A percentile compares a stretch with the other conserved stretches of the same genome.
These are phyloP conservation scores for Jatropha multifida DNA, from an alignment of 441 rosid genomes.

Conservation along the genomic window DNA sequence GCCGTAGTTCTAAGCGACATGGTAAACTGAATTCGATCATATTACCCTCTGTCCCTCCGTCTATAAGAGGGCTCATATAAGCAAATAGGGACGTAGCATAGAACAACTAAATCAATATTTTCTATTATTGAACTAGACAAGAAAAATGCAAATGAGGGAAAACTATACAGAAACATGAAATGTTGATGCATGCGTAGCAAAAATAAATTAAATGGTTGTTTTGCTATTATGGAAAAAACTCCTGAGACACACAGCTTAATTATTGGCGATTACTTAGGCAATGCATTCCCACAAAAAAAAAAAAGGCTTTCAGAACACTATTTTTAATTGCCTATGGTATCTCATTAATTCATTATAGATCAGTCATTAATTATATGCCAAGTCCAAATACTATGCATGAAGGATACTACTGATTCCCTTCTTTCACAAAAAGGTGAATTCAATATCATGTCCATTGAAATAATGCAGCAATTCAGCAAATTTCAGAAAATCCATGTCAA, in stretches of 20 bases:
- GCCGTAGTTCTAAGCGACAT: conserved; percentile 9
- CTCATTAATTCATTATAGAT: not conserved
- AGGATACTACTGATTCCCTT: not conserved
- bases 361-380: not conserved
- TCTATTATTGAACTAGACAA: not conserved
- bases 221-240: not conserved
- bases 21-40: conserved; percentile 2
- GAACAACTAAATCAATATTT: not conserved
- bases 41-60: not conserved
- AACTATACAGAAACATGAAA: not conserved
- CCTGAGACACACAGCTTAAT: not conserved
- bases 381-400: not conserved
- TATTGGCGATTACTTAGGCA: not conserved
- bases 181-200: not conserved
- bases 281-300: not conserved
- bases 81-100: not conserved
- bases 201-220: not conserved
- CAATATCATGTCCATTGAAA: not conserved
- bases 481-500: conserved; percentile 17
- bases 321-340: not conserved
- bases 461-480: conserved; percentile 18
- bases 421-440: not conserved
- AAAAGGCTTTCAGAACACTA: conserved; percentile 4
- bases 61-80: not conserved
- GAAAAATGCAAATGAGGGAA: not conserved